phyloP scores from a whole-genome alignment of 352 stramenopile genomes.

The Saprolegnia diclina region DNA sequence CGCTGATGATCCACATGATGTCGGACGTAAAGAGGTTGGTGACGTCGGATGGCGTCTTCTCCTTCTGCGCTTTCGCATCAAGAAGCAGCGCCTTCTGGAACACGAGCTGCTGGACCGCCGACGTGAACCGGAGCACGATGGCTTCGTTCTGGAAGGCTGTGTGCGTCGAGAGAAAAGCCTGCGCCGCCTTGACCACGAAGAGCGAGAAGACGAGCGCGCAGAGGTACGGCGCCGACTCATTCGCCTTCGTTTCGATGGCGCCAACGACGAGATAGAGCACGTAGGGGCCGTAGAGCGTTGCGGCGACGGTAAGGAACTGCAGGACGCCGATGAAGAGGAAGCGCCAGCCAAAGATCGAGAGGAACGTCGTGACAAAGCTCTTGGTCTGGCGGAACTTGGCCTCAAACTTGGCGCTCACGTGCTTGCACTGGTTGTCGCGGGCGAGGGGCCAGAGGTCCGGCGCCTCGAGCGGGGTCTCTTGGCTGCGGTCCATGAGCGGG shows the following conservation, averaged over 20 bases:
- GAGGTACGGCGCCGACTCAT: background rate
- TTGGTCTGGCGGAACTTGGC: slow-evolving; percentile 22
- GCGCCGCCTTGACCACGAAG: slow-evolving; percentile 20
- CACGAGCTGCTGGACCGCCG: slow-evolving; percentile 21
- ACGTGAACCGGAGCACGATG: slow-evolving; percentile 25
- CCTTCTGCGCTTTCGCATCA: slow-evolving; percentile 21
- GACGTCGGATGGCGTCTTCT: slow-evolving; percentile 6
- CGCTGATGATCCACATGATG: slow-evolving; percentile 29
- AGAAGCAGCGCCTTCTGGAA: slow-evolving; percentile 22
- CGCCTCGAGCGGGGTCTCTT: background rate
- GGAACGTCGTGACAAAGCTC: slow-evolving; percentile 24
- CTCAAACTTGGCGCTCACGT: slow-evolving; percentile 22
- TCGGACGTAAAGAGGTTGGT: slow-evolving; percentile 17
- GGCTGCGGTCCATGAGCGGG: slow-evolving; percentile 6
- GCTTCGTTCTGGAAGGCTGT: slow-evolving; percentile 24
- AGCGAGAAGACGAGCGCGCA: slow-evolving; percentile 1
- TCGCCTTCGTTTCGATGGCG: background rate
- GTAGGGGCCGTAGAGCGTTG: slow-evolving; percentile 17
- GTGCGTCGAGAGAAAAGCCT: slow-evolving; percentile 20
- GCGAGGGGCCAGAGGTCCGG: slow-evolving; percentile 19
- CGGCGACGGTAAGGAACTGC: slow-evolving; percentile 16
- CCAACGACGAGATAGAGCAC: slow-evolving; percentile 11
- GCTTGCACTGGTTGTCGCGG: background rate
- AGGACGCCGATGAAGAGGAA: slow-evolving; percentile 26
- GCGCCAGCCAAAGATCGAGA: slow-evolving; percentile 28